These are phyloP conservation scores for Plasmodium fragile DNA, from an alignment of 169 alveolate genomes.

Conservation along the genomic window DNA sequence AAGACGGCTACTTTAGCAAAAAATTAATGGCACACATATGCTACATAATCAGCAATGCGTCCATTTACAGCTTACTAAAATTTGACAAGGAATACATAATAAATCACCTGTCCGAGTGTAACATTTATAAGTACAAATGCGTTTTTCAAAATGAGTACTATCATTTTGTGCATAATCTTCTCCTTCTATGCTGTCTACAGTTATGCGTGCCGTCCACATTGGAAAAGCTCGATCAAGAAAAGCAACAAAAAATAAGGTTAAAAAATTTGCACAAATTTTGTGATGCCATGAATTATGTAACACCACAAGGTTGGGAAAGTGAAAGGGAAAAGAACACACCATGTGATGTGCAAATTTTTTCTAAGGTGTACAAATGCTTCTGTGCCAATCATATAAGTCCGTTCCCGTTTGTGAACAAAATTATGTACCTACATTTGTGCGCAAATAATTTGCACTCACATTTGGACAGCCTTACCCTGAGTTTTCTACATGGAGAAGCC, in stretches of 20 bases:
- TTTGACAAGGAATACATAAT: slow-evolving; percentile 31
- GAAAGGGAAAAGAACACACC: neutral
- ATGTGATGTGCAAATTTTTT: slow-evolving; percentile 1
- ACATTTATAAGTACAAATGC: slow-evolving; percentile 60
- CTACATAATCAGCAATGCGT: slow-evolving; percentile 20
- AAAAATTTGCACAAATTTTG: slow-evolving; percentile 37
- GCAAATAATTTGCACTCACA: neutral
- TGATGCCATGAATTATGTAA: neutral
- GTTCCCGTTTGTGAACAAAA: slow-evolving; percentile 35
- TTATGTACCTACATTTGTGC: slow-evolving; percentile 3
- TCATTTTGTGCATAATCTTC: slow-evolving; percentile 37
- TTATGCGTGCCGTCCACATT: slow-evolving; percentile 28
- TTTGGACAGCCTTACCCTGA: neutral
- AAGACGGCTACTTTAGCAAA: slow-evolving; percentile 27
- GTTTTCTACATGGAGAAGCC: neutral
- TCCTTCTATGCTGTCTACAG: slow-evolving; percentile 28
- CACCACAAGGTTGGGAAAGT: neutral
- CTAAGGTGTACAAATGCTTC: slow-evolving; percentile 57
- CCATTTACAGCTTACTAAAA: slow-evolving; percentile 25
- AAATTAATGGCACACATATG: slow-evolving; percentile 30
- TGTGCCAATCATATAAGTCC: slow-evolving; percentile 41
- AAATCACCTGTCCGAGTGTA: slow-evolving; percentile 53
- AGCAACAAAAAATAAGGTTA: slow-evolving; percentile 21
- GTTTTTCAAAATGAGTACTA: slow-evolving; percentile 28
- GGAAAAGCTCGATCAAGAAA: slow-evolving; percentile 4